Evolutionary conservation across 2,329 filamentous ascomycete genomes (phyloP).

Genomic region (Trichophaea hybrida): DNA sequence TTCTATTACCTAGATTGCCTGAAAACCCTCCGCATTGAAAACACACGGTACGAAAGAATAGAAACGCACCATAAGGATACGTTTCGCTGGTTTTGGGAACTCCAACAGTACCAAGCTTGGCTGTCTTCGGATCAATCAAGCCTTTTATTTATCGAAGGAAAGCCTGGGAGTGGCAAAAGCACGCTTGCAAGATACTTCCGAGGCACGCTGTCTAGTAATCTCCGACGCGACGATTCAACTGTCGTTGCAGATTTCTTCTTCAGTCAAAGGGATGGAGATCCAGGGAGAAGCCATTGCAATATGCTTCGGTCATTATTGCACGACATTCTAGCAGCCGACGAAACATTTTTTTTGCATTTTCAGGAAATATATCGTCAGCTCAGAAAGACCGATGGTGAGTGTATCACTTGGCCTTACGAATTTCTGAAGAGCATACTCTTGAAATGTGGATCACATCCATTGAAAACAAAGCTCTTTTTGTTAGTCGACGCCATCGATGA

Average conservation of each 20-base stretch:
- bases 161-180: background rate
- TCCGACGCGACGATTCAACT: background rate
- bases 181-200: no score
- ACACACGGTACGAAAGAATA: background rate
- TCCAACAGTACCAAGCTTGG: background rate
- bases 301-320: background rate
- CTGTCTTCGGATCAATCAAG: background rate
- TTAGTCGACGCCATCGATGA: background rate
- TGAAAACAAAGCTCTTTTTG: background rate
- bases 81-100: background rate
- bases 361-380: background rate
- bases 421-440: no score
- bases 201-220: no score
- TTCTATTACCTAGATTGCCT: background rate
- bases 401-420: no score
- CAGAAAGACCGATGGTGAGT: background rate
- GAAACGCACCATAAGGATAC: background rate
- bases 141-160: background rate
- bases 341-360: background rate
- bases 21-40: background rate
- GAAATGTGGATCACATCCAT: background rate
- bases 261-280: background rate
- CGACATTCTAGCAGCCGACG: background rate
- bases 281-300: background rate
- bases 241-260: background rate